These are phyloP conservation scores for Lycium ferocissimum DNA, from an alignment of 257 asterid species.

Conservation along the genomic window DNA sequence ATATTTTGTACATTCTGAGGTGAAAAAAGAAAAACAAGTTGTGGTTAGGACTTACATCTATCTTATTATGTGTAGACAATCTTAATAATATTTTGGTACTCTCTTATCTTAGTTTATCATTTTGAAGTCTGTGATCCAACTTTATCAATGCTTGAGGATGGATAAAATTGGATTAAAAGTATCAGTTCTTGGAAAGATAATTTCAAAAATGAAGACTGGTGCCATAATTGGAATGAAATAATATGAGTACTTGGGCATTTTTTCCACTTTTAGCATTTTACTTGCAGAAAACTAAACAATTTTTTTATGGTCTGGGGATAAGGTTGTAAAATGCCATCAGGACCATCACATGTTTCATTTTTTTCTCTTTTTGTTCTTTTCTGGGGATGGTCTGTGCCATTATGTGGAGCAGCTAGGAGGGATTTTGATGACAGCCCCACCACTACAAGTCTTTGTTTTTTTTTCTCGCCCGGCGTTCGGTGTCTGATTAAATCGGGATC, in stretches of 20 bases:
- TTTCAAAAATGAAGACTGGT: not conserved
- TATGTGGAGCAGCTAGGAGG: conserved; percentile 34
- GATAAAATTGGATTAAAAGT: no score
- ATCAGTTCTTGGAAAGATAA: not conserved
- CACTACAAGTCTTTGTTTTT: not conserved
- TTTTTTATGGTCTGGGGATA: conserved; percentile 31
- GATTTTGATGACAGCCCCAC: conserved; percentile 32
- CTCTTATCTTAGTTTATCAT: not conserved
- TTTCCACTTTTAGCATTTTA: conserved; percentile 1
- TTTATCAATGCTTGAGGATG: not conserved
- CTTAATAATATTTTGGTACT: not conserved
- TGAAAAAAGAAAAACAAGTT: not conserved
- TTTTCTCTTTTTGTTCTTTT: conserved; percentile 37
- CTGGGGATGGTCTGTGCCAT: conserved; percentile 30
- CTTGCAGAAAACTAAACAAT: not conserved
- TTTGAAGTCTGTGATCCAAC: not conserved
- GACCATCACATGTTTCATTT: conserved; percentile 35
- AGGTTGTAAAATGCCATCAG: not conserved
- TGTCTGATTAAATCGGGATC: no score
- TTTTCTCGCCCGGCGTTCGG: no score
- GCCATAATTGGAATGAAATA: not conserved
- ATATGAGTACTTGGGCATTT: not conserved
- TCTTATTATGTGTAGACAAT: not conserved
- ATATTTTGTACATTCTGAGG: conserved; percentile 19
- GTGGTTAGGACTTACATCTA: not conserved